A percentile compares a stretch with the other conserved stretches of the same genome.
phyloP scores from a whole-genome alignment of 208 protist species.

The Acanthamoeba royreba region DNA sequence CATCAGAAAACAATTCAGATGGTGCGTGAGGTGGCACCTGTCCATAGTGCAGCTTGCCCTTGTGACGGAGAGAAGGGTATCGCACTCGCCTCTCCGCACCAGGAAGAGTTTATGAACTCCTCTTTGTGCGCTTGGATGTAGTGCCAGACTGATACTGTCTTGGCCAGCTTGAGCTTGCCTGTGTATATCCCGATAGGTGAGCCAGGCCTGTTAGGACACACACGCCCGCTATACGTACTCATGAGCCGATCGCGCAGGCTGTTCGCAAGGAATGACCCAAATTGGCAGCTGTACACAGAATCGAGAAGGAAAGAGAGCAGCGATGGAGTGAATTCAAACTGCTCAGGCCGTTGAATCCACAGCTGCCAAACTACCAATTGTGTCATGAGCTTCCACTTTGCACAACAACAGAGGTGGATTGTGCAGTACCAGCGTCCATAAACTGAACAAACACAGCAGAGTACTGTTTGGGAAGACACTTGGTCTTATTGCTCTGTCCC shows the following conservation, averaged over 20 bases:
- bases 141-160: not conserved
- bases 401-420: not conserved
- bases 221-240: not conserved
- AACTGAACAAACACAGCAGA: not conserved
- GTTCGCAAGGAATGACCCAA: slow-evolving; percentile 10
- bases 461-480: not conserved
- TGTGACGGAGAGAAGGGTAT: not conserved
- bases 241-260: not conserved
- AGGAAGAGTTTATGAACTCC: not conserved
- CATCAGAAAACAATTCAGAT: too few species aligned
- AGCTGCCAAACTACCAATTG: not conserved
- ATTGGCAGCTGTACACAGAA: not conserved
- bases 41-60: not conserved
- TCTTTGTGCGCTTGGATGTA: not conserved
- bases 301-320: slow-evolving; percentile 26
- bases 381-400: not conserved
- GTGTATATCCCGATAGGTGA: not conserved
- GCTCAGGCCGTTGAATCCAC: not conserved
- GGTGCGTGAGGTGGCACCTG: not conserved
- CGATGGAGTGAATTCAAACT: not conserved
- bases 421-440: not conserved
- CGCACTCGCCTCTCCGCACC: too few species aligned
- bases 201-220: not conserved
- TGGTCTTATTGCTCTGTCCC: not conserved
- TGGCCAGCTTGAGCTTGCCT: not conserved